Conservation (phyloP, 495 filamentous ascomycete species). For the Annulohypoxylon moriforme region DNA sequence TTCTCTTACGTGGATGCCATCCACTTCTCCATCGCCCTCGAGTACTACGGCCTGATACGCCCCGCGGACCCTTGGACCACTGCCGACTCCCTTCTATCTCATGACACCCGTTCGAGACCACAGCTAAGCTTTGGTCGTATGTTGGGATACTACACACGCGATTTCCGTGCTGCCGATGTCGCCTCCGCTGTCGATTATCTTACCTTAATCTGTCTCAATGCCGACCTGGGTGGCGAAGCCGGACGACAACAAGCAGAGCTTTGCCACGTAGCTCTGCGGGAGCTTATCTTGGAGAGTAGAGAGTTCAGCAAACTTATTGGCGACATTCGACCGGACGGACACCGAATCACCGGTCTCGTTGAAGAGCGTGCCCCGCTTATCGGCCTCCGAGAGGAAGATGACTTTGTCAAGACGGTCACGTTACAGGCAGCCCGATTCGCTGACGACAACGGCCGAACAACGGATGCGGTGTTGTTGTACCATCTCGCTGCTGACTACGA, state of each 20-base stretch:
- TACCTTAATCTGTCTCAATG: constrained; percentile 89
- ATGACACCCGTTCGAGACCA: constrained; percentile 75
- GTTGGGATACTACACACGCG: constrained; percentile 92
- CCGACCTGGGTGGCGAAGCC: constrained; percentile 76
- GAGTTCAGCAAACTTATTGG: constrained; percentile 95
- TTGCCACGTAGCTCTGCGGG: constrained; percentile 94
- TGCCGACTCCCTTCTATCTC: constrained; percentile 77
- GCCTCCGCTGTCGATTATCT: constrained; percentile 94
- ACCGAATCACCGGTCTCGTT: constrained; percentile 83
- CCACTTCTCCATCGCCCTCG: constrained; percentile 90
- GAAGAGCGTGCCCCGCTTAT: constrained; percentile 90
- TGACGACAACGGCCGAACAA: constrained; percentile 90
- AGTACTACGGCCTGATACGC: constrained; percentile 91
- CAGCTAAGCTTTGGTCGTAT: constrained; percentile 96
- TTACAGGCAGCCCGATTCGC: constrained; percentile 89
- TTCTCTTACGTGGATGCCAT: constrained; percentile 92
- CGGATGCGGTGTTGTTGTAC: constrained; percentile 93
- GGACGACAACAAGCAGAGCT: constrained; percentile 82
- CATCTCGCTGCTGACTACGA: constrained; percentile 96
- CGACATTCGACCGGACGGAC: constrained; percentile 85
- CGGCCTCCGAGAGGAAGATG: constrained; percentile 77
- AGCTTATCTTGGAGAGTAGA: constrained; percentile 91
- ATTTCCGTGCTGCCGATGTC: constrained; percentile 90
- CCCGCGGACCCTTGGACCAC: constrained; percentile 77
- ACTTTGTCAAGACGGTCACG: constrained; percentile 88